A percentile compares a stretch with the other conserved stretches of the same genome.
These are phyloP conservation scores for Citrus trifoliata DNA, from an alignment of 345 rosid genomes.

Conservation along the genomic window DNA sequence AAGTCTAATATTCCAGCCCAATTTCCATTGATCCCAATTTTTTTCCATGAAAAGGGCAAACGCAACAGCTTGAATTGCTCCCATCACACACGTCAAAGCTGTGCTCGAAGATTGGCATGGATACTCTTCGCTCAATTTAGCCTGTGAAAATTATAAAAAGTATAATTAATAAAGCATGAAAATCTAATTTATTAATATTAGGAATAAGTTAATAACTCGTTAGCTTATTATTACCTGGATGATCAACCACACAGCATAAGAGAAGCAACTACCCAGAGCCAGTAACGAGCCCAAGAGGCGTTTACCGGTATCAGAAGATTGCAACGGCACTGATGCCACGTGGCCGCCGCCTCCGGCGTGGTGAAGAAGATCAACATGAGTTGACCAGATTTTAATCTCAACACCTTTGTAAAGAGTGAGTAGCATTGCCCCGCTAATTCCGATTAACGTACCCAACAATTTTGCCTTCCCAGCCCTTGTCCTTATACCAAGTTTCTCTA, in stretches of 20 bases:
- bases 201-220: too few relatives aligned
- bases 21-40: too few relatives aligned
- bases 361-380: conserved; percentile 34
- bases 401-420: conserved; percentile 55
- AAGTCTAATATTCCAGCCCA: too few relatives aligned
- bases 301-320: neutral
- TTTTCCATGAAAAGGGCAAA: too few relatives aligned
- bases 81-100: too few relatives aligned
- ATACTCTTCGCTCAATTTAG: too few relatives aligned
- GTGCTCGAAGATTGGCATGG: too few relatives aligned
- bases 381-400: conserved; percentile 28
- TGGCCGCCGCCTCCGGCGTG: neutral
- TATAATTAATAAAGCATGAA: too few relatives aligned
- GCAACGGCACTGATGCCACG: conserved; percentile 9
- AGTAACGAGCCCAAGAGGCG: conserved; percentile 26
- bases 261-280: conserved; percentile 28
- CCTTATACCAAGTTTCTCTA: conserved; percentile 40
- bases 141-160: too few relatives aligned
- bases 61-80: too few relatives aligned
- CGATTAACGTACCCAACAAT: conserved; percentile 47
- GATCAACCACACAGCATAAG: neutral
- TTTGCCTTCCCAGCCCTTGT: conserved; percentile 43
- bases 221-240: too few relatives aligned
- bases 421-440: conserved; percentile 55
- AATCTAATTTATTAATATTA: too few relatives aligned